These are phyloP conservation scores for Neofusicoccum cordaticola DNA, from an alignment of 2,329 filamentous ascomycete species.

Conservation along the genomic window DNA sequence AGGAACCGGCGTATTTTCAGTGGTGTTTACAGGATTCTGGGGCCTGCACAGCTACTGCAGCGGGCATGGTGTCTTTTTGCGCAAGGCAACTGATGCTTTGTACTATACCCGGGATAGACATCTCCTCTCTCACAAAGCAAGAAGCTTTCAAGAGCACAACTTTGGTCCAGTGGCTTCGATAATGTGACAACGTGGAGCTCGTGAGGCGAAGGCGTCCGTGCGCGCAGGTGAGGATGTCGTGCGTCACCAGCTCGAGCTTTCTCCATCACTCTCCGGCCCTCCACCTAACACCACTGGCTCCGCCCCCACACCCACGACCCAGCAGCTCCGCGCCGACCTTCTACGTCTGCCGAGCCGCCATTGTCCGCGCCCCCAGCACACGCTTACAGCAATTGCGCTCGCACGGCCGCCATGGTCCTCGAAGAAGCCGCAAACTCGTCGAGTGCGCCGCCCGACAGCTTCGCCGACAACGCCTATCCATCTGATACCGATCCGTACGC, in stretches of 20 bases:
- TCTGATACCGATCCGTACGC: constrained; percentile 39
- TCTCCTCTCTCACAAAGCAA: constrained; percentile 12
- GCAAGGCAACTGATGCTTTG: constrained; percentile 6
- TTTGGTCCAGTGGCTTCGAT: background rate
- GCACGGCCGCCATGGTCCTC: constrained; percentile 38
- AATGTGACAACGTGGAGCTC: background rate
- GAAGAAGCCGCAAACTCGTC: constrained; percentile 34
- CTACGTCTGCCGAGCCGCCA: background rate
- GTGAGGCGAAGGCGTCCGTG: background rate
- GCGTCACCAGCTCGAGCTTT: background rate
- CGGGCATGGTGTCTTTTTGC: constrained; percentile 6
- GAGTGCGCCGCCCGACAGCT: constrained; percentile 25
- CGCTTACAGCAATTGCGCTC: background rate
- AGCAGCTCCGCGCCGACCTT: too few relatives aligned
- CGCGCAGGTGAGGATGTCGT: background rate
- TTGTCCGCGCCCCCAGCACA: background rate
- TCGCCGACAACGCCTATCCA: constrained; percentile 29
- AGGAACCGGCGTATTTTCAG: background rate
- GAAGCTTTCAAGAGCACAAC: background rate
- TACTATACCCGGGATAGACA: constrained; percentile 13
- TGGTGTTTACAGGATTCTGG: background rate
- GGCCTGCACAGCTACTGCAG: background rate
- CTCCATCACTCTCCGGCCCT: background rate
- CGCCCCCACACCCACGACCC: too few relatives aligned
- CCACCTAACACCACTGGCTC: background rate